A percentile compares a stretch with the other conserved stretches of the same genome.
Evolutionary conservation across 164 flowering plant species (phyloP).

Genomic region (Tetrastigma voinierianum): DNA sequence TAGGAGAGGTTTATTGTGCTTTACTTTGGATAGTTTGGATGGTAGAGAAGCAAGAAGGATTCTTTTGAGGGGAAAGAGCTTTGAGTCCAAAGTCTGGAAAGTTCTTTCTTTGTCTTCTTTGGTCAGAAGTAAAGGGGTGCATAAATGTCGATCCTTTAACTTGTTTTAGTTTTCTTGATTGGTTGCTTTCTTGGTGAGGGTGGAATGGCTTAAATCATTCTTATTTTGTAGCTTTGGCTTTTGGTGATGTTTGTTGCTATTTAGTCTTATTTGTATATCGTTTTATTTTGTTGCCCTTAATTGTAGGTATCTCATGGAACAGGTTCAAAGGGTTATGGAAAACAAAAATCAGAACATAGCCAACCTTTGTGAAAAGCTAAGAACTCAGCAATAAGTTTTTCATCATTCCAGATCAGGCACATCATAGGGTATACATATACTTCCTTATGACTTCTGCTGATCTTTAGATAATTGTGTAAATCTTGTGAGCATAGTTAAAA

Average conservation of each 20-base stretch:
- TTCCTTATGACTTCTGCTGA: not conserved
- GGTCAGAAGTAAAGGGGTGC: too few species aligned
- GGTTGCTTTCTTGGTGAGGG: too few species aligned
- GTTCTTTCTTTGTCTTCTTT: too few species aligned
- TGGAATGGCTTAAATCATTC: too few species aligned
- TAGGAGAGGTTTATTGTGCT: too few species aligned
- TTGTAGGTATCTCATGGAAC: constrained; percentile 15
- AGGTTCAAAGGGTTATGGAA: constrained; percentile 85
- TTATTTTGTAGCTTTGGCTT: not conserved
- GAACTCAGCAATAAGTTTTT: constrained; percentile 59
- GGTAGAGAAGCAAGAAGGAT: too few species aligned
- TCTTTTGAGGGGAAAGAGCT: too few species aligned
- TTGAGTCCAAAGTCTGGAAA: too few species aligned
- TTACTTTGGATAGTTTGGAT: too few species aligned
- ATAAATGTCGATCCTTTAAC: too few species aligned
- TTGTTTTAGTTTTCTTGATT: too few species aligned
- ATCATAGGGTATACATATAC: constrained; percentile 50
- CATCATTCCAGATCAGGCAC: constrained; percentile 65
- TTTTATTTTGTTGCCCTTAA: not conserved
- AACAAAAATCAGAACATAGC: constrained; percentile 64
- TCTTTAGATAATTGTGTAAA: not conserved
- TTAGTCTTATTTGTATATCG: not conserved
- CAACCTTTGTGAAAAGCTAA: constrained; percentile 54
- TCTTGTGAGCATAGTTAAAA: not conserved
- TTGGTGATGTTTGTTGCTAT: not conserved